Evolutionary conservation across 805 yeast genomes (phyloP), one percentile per base, ranked within the genome.

Genomic region (Kluyveromyces dobzhanskii): DNA sequence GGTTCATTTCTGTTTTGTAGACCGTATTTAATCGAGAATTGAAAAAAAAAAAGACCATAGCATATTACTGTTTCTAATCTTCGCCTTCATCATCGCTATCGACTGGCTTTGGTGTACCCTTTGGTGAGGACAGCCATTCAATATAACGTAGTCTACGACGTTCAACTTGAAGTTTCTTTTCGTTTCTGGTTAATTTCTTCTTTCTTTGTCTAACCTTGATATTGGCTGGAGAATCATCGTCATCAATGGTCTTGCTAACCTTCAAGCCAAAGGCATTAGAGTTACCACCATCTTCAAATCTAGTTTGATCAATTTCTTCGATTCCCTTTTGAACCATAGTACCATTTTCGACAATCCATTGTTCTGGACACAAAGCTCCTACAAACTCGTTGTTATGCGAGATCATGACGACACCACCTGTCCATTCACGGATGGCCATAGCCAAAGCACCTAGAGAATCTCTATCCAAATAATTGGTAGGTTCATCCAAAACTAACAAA

Each of bases 371-470:
- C 54, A 90, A 67, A 4, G 97, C 97, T 40, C 97, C 95, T 32
- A 88, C 96, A 51, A 90, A 90, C 66, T 90, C 98, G 56, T 80
- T 81, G 70, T 90, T 90, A 70, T 90, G 98, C 47, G 97, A 88
- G 66, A 90, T 90, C 95, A 90, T 85, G 43, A 90, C 94, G 45
- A 90, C 97, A 69, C 97, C 97, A 59, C 98, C 98, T 46, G 76
- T 65, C 97, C 97, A 90, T 62, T 90, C 97, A 65, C 97, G 80
- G 58, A 90, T 92, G 37, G 98, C 98, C 53, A 90, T 78, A 21
- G 98, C 97, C 51, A 90, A 73, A 35, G 97, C 98, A 64, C 97
- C 98, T 46, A 90, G 73, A 18, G 97, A 88, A 63, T 90, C 98
- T 72, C 98, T 82, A 66, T 90, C 98, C 67, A 90, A 72, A 71